Evolutionary conservation across 805 yeast species (phyloP).

Genomic region (Starmerella sirachaensis): DNA sequence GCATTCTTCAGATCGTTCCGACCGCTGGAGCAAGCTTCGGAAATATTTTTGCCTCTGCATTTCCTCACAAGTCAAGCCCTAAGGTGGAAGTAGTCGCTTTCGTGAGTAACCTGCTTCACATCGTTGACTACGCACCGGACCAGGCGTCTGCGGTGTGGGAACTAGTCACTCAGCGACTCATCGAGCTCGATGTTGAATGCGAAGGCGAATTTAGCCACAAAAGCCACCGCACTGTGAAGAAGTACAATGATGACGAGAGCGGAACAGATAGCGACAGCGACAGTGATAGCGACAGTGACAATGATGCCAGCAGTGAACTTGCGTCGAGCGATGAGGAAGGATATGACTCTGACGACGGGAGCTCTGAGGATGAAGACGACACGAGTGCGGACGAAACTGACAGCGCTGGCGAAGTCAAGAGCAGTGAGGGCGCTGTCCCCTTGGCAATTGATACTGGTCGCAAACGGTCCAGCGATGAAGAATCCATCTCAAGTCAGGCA

Average conservation of each 20-base stretch:
- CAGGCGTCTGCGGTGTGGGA: constrained; percentile 68
- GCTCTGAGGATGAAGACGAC: constrained; percentile 11
- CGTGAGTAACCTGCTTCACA: constrained; percentile 46
- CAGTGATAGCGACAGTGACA: constrained; percentile 25
- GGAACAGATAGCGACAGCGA: constrained; percentile 27
- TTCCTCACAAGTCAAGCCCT: constrained; percentile 69
- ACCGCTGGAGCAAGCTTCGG: constrained; percentile 62
- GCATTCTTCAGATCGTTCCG: constrained; percentile 64
- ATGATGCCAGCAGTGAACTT: constrained; percentile 10
- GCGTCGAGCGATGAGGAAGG: constrained; percentile 22
- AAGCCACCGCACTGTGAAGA: constrained; percentile 10
- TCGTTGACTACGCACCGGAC: constrained; percentile 64
- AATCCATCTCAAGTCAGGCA: too few species aligned
- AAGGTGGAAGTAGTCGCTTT: constrained; percentile 36
- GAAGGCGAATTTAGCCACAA: constrained; percentile 56
- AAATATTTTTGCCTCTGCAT: constrained; percentile 42
- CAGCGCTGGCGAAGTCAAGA: constrained; percentile 2
- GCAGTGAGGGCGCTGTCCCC: constrained; percentile 10
- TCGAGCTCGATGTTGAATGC: constrained; percentile 81
- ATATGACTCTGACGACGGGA: not conserved
- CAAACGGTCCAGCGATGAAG: too few species aligned
- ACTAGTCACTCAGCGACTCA: constrained; percentile 61
- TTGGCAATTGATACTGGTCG: too few species aligned
- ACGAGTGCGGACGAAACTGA: constrained; percentile 23
- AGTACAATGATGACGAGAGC: constrained; percentile 27